phyloP scores from a whole-genome alignment of 805 yeast genomes.

The Starmerella geochares region DNA sequence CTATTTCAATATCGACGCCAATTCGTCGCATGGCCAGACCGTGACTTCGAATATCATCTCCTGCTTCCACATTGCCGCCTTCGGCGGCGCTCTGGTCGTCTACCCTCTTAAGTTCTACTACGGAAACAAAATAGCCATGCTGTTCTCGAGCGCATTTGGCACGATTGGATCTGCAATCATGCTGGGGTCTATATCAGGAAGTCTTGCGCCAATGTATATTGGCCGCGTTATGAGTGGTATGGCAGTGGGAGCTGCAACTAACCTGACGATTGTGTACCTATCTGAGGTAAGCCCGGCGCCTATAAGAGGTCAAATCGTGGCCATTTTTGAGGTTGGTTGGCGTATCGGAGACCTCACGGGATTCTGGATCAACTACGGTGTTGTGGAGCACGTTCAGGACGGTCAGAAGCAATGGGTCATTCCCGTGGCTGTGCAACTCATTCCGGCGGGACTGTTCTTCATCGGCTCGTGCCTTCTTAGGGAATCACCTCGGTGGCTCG shows the following conservation, averaged over 20 bases:
- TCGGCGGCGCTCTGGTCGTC: constrained; percentile 12
- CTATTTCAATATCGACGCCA: constrained; percentile 5
- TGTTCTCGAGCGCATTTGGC: constrained; percentile 7
- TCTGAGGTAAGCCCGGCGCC: constrained; percentile 15
- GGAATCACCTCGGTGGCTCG: constrained; percentile 39
- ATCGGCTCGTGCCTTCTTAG: constrained; percentile 34
- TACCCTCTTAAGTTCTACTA: constrained; percentile 12
- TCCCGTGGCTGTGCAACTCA: constrained; percentile 35
- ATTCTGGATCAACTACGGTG: constrained; percentile 17
- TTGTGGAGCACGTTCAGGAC: constrained; percentile 3
- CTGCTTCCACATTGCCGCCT: constrained; percentile 15
- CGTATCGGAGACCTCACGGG: constrained; percentile 13
- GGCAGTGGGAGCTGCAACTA: constrained; percentile 12
- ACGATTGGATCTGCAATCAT: constrained; percentile 12
- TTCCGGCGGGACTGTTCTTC: constrained; percentile 42
- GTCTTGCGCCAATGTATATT: constrained; percentile 9
- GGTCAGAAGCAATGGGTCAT: constrained; percentile 8
- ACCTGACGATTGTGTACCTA: constrained; percentile 12
- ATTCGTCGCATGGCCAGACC: constrained; percentile 5
- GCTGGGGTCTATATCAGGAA: constrained; percentile 10
- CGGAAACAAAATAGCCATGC: constrained; percentile 8
- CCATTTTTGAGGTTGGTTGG: constrained; percentile 16
- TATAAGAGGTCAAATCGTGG: constrained; percentile 12
- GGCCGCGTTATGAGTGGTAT: constrained; percentile 15
- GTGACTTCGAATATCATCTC: constrained; percentile 12